phyloP scores from a whole-genome alignment of 2,329 filamentous ascomycete genomes.

The Pezicula radicicola region DNA sequence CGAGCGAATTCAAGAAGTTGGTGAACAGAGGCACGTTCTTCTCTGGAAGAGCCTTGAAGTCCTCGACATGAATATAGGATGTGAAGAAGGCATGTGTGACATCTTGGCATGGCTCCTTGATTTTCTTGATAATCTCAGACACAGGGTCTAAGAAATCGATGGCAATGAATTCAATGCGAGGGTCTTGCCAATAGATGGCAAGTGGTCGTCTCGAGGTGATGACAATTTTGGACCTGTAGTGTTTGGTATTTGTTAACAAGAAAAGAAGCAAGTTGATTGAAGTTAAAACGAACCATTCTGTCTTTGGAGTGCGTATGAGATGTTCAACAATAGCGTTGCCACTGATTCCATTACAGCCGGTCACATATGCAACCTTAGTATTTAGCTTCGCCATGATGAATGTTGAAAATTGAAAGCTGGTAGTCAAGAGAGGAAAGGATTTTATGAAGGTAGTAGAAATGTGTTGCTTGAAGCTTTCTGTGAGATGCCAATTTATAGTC shows the following conservation, averaged over 20 bases:
- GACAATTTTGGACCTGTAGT: constrained; percentile 21
- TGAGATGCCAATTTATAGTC: no score
- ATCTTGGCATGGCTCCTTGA: constrained; percentile 18
- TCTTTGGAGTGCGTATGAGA: constrained; percentile 22
- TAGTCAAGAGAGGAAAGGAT: no score
- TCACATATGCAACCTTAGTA: constrained; percentile 30
- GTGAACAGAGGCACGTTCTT: constrained; percentile 28
- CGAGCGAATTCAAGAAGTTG: constrained; percentile 30
- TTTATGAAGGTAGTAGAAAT: no score
- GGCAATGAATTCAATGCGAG: constrained; percentile 28
- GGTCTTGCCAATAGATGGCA: constrained; percentile 19
- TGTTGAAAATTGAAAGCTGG: no score
- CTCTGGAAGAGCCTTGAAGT: constrained; percentile 23
- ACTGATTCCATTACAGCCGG: constrained; percentile 32
- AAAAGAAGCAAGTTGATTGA: no score
- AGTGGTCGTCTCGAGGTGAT: constrained; percentile 25
- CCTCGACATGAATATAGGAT: constrained; percentile 30
- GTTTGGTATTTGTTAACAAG: background rate
- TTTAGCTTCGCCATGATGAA: background rate
- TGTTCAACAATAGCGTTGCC: constrained; percentile 33
- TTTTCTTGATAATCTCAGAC: constrained; percentile 12
- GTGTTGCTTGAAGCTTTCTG: no score
- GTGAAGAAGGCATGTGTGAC: constrained; percentile 32
- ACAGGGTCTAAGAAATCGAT: constrained; percentile 25
- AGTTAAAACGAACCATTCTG: constrained; percentile 15